Base-by-base conservation (phyloP, 192 early-diverging fungal genomes). In the Mortierella hygrophila region DNA sequence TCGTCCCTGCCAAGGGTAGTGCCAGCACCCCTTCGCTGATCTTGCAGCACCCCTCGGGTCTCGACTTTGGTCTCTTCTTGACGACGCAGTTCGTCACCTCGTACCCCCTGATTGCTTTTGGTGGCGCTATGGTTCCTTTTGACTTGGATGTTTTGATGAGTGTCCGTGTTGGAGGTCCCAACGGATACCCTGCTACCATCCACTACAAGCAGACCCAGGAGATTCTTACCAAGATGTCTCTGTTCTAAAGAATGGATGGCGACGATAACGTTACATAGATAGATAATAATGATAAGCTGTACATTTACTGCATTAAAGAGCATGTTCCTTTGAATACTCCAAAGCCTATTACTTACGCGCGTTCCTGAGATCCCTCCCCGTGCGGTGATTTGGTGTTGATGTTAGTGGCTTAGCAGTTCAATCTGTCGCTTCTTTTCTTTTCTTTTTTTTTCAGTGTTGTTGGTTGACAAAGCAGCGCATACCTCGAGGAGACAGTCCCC, bases 61-160 rank as follows among this genome's bases (percentile, higher is more conserved):
- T 80, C n/a, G 55, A 80, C 0, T 85, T 85, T 68, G 83, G 83
- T 57, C 3, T 77, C 54, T 85, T 80, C 75, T 49, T 85, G 69
- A 77, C 75, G 15, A 80, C 83, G 6, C 49, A 85, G 49, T 77
- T 85, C 41, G 47, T 85, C 8, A 68, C 83, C 6, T 38, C 78
- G 20, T 80, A 85, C 55, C 83, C 79, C 78, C 20, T 85, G 78
- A 77, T 76, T 47, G 83, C 83, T 55, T 52, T 84, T 49, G 73
- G 77, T 26, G 82, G 82, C 0, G 77, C 72, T 15, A 85, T 79
- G 77, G 78, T 85, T 37, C 82, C 82, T 10, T 85, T 85, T 85
- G 82, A 85, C 69, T 44, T 85, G 32, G 77, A 79, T 72, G 60
- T 42, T 20, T 37, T 85, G 77, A 78, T 85, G 74, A 65, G 26